phyloP scores from a whole-genome alignment of 257 asterid genomes.

The Nemophila menziesii region DNA sequence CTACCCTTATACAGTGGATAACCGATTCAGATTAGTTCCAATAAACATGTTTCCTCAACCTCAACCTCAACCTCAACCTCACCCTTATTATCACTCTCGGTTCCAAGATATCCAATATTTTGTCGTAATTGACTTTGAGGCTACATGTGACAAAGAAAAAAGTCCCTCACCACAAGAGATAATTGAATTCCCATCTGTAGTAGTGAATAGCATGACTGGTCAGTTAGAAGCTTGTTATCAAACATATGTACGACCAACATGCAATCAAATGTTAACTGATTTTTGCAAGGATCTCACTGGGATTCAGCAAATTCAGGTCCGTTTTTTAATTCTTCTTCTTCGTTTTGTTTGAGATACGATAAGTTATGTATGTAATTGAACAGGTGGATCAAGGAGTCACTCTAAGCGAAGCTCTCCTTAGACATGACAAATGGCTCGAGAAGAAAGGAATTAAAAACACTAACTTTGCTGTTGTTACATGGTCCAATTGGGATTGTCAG shows the following conservation, averaged over 20 bases:
- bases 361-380: too few relatives aligned
- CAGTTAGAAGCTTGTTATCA: conserved; percentile 73
- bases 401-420: conserved; percentile 68
- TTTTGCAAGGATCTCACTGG: conserved; percentile 96
- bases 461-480: conserved; percentile 82
- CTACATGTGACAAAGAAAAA: conserved; percentile 74
- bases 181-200: conserved; percentile 88
- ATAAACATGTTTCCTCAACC: conserved; percentile 29
- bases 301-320: conserved; percentile 90
- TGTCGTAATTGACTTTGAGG: conserved; percentile 86
- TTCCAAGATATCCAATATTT: conserved; percentile 69
- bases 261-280: conserved; percentile 61
- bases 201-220: conserved; percentile 66
- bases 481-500: conserved; percentile 94
- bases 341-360: too few relatives aligned
- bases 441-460: conserved; percentile 58
- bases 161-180: conserved; percentile 85
- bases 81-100: conserved; percentile 31
- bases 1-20: conserved; percentile 41
- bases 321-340: too few relatives aligned
- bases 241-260: conserved; percentile 76
- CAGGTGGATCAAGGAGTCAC: conserved; percentile 85
- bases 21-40: conserved; percentile 42
- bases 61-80: too few relatives aligned
- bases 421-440: conserved; percentile 88